Conservation (phyloP, 225 moss, liverwort and hornwort genomes). For the Pleurozium schreberi region DNA sequence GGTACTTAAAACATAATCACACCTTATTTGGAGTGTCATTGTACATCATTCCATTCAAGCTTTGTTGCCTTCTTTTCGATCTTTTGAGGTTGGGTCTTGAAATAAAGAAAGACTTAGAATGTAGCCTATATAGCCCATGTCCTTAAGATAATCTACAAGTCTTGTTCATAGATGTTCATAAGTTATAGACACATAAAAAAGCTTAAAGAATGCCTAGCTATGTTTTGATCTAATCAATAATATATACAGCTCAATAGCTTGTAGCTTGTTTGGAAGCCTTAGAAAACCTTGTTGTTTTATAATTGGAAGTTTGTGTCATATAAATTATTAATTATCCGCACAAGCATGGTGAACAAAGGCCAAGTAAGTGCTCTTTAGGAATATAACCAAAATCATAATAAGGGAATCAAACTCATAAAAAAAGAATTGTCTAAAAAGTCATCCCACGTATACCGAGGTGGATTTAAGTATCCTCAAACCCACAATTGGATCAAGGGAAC, state of each 20-base stretch:
- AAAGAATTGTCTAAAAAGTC: not conserved
- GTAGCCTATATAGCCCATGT: no score
- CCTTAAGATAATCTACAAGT: no score
- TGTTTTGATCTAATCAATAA: not conserved
- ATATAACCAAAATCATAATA: no score
- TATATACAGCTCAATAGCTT: no score
- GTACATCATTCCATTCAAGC: not conserved
- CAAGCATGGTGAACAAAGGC: no score
- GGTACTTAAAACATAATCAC: not conserved
- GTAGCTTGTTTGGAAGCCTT: not conserved
- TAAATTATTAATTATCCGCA: not conserved
- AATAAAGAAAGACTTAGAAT: not conserved
- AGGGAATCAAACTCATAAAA: no score
- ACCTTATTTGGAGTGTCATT: not conserved
- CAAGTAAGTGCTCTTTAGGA: not conserved
- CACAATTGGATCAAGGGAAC: not conserved
- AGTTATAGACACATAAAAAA: not conserved
- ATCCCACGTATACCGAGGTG: accelerated
- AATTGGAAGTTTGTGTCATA: accelerated
- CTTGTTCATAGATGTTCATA: not conserved
- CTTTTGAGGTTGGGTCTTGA: not conserved
- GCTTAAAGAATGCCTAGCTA: not conserved
- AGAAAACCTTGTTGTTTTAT: accelerated
- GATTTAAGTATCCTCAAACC: not conserved
- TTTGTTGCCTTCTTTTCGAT: not conserved